These are phyloP conservation scores for Dothistroma pini DNA, from an alignment of 2,329 filamentous ascomycete species.

Conservation along the genomic window DNA sequence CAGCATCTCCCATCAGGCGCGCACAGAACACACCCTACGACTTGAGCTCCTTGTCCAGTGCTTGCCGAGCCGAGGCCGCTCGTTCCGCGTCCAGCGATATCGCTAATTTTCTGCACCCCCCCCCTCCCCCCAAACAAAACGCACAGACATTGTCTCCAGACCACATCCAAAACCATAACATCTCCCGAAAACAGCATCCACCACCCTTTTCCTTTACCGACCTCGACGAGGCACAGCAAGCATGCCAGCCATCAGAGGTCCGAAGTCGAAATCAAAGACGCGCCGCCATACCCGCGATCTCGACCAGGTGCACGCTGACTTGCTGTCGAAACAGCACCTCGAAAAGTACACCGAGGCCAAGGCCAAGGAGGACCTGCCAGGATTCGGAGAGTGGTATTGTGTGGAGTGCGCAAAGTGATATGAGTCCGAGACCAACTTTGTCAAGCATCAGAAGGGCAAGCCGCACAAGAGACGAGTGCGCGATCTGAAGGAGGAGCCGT, in stretches of 20 bases:
- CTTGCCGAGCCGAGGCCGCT: neutral
- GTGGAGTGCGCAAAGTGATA: constrained; percentile 95
- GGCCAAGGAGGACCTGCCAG: constrained; percentile 80
- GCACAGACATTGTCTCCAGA: constrained; percentile 8
- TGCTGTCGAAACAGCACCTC: constrained; percentile 75
- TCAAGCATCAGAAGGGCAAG: constrained; percentile 77
- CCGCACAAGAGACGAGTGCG: constrained; percentile 91
- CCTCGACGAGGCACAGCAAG: constrained; percentile 19
- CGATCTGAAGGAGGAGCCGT: constrained; percentile 76
- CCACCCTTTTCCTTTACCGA: constrained; percentile 4
- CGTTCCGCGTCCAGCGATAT: neutral
- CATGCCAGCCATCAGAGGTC: constrained; percentile 51
- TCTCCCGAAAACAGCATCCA: constrained; percentile 2
- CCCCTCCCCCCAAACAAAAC: no score
- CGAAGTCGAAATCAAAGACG: constrained; percentile 49
- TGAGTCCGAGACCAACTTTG: constrained; percentile 74
- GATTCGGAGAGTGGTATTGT: constrained; percentile 81
- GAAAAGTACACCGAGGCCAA: constrained; percentile 74
- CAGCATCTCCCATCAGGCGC: neutral
- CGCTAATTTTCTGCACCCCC: neutral
- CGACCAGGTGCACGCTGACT: constrained; percentile 85
- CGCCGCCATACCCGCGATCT: constrained; percentile 65
- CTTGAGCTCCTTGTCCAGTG: neutral
- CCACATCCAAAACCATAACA: constrained; percentile 4
- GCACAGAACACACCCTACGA: neutral